Conservation (phyloP, 2,329 filamentous ascomycete species). For the Geosmithia flava region DNA sequence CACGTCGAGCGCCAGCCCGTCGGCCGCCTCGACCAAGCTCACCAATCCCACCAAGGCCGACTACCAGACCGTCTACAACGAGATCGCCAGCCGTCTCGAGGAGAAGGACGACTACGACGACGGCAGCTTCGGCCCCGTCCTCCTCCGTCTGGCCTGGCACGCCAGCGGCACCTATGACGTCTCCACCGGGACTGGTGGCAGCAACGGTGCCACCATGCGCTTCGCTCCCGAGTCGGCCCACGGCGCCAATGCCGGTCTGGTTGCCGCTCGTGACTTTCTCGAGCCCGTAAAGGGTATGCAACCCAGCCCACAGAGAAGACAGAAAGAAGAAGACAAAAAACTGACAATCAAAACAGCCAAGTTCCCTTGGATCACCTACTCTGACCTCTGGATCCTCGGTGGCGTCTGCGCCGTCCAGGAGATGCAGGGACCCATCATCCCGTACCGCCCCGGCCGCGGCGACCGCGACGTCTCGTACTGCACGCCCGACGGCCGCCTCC, state of each 20-base stretch:
- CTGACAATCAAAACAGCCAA: conserved; percentile 26
- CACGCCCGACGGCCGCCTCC: conserved; percentile 81
- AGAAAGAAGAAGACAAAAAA: neutral
- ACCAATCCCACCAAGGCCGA: conserved; percentile 72
- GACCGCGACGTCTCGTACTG: conserved; percentile 74
- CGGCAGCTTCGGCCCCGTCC: conserved; percentile 86
- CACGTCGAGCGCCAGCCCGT: conserved; percentile 38
- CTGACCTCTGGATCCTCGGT: conserved; percentile 88
- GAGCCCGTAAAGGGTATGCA: conserved; percentile 72
- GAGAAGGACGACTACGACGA: conserved; percentile 95
- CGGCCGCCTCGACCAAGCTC: conserved; percentile 37
- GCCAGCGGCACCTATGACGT: conserved; percentile 85
- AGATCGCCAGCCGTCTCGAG: conserved; percentile 65
- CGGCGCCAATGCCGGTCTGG: conserved; percentile 86
- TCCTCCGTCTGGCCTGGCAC: conserved; percentile 90
- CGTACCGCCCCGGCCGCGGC: conserved; percentile 74
- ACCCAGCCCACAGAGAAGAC: neutral
- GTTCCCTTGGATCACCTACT: conserved; percentile 94
- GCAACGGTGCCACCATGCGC: conserved; percentile 95
- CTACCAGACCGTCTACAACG: conserved; percentile 92
- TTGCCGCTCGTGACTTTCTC: conserved; percentile 79
- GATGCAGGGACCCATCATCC: conserved; percentile 80
- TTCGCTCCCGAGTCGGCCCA: conserved; percentile 83
- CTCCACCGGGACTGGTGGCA: conserved; percentile 77
- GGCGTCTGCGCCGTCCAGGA: conserved; percentile 85